Evolutionary conservation across 176 grass and related monocot genomes (phyloP).

Genomic region (Cenchrus americanus): DNA sequence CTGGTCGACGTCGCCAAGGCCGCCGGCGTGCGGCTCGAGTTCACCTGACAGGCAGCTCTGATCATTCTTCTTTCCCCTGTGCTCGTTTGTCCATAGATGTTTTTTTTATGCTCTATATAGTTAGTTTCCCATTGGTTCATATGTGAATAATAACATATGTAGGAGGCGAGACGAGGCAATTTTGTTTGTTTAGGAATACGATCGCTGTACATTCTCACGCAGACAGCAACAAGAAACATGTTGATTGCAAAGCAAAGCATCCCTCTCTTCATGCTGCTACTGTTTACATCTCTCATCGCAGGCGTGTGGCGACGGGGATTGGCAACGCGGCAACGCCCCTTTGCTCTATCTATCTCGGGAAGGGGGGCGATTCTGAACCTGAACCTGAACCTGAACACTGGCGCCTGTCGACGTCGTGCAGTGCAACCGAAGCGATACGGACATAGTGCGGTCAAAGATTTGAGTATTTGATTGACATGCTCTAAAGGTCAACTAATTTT

Average conservation of each 20-base stretch:
- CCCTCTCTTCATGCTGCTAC: not conserved
- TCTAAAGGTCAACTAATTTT: not conserved
- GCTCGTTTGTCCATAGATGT: not conserved
- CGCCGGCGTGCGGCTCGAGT: not conserved
- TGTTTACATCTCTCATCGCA: not conserved
- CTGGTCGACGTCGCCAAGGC: slow-evolving; percentile 41
- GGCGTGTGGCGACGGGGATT: not conserved
- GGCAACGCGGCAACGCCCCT: not conserved
- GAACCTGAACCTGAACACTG: not conserved
- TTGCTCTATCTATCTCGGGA: not conserved
- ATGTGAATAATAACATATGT: slow-evolving; percentile 48
- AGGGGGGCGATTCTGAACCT: not conserved
- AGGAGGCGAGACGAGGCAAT: not conserved
- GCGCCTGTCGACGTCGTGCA: not conserved
- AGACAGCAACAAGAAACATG: not conserved
- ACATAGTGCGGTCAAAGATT: not conserved
- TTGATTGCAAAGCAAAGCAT: not conserved
- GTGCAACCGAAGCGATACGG: not conserved
- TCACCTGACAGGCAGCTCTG: not conserved
- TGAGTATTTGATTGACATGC: not conserved
- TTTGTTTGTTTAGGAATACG: slow-evolving; percentile 1
- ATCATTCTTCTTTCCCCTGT: not conserved
- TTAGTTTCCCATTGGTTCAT: slow-evolving; percentile 19
- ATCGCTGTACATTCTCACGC: not conserved
- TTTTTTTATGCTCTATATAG: not conserved